Percentiles rank a stretch among this genome's conserved stretches.
These are phyloP conservation scores for Amphibolis antarctica DNA, from an alignment of 106 monocot species.

Conservation along the genomic window DNA sequence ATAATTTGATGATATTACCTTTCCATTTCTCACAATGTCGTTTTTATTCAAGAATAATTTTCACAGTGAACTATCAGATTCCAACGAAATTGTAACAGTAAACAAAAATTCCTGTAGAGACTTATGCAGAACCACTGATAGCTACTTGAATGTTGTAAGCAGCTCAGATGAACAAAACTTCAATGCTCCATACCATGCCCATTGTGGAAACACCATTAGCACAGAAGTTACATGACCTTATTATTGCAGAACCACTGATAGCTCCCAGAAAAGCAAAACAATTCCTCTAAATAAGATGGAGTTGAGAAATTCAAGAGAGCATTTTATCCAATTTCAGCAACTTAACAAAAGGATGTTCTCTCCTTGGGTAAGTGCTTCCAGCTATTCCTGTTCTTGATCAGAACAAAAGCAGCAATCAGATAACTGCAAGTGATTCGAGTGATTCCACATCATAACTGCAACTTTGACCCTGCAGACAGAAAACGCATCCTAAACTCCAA, in stretches of 20 bases:
- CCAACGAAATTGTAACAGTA: neutral
- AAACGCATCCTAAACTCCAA: no score
- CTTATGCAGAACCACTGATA: no score
- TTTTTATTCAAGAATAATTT: neutral
- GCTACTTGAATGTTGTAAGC: no score
- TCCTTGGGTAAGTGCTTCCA: neutral
- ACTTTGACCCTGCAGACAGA: neutral
- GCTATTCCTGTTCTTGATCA: neutral
- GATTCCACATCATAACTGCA: neutral
- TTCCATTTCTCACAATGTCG: neutral
- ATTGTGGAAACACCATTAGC: no score
- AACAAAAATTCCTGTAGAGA: neutral
- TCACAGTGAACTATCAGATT: neutral
- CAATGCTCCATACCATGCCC: no score
- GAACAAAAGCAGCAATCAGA: neutral
- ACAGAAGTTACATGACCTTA: no score
- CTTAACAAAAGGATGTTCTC: neutral
- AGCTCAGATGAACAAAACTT: no score
- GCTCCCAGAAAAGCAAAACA: no score
- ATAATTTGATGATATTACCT: conserved; percentile 6
- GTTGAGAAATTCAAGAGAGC: neutral
- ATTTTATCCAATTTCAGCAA: neutral
- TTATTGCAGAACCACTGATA: no score
- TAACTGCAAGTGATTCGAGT: neutral
- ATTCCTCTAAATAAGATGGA: no score